Evolutionary conservation across 352 stramenopile genomes (phyloP), one percentile per base, ranked within the genome.

Genomic region (Phytophthora parvispora): DNA sequence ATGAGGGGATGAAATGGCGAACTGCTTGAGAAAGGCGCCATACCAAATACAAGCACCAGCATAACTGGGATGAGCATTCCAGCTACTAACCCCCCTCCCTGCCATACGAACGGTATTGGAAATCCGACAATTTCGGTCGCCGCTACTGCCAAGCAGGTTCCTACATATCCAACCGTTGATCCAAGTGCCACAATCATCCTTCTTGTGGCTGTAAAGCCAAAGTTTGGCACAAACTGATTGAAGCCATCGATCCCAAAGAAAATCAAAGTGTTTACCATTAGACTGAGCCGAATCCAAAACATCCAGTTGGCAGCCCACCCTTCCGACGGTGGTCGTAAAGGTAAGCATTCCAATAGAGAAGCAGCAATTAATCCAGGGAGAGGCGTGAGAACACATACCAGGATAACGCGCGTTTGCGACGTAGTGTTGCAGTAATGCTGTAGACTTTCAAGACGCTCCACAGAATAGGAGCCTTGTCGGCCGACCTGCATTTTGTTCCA

Each of bases 401-500:
- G 6, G 4, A 58, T 24, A 10, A 45, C 51, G 4, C 31, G 51
- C 2, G 29, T 47, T 25, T 13, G 29, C 20, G 51, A 58, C 9
- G 51, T 45, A 20, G 29, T 58, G 27, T 24, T 58, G 31, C 51
- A 58, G 16, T 58, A 58, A 13, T 47, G 16, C 7, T 58, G n/a
- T 7, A 58, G 51, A 32, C 51, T 58, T 28, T 45, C 42, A 16
- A 49, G 42, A 18, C 42, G 42, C 20, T 49, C 42, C 12, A 49
- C 42, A 20, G 42, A 49, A 15, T 58, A 58, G 18, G 28, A 45
- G 13, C 51, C 51, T 34, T 58, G 51, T 4, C 51, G 51, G 10
- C 53, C 32, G 22, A 60, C 34, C 27, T 60, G 53, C 27, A 60
- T 28, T 45, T 57, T 31, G 32, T 57, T 38, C 28, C 50, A 57